Evolutionary conservation across 345 rosid genomes (phyloP), one percentile per base, ranked within the genome.

Genomic region (Boechera retrofracta): DNA sequence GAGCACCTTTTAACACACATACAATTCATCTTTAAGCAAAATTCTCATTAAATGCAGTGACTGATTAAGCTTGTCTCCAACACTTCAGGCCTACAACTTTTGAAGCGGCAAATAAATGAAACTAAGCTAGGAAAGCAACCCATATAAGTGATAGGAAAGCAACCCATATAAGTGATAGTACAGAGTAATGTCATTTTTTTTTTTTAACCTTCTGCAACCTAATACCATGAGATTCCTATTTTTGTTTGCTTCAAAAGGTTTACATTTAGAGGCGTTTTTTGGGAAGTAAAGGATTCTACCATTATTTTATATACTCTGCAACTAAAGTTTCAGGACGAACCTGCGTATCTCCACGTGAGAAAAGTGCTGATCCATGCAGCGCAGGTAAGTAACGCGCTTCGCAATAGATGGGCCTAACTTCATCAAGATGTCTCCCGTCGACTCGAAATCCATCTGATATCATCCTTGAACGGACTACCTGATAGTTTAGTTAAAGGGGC

Each of bases 291-390:
- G 11, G 15, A 1, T 49, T 62, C 32, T 49, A 48, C 68, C 69
- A 61, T 29, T 21, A 71, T 10, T n/a, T 60, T 29, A 16, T 33
- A 9, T 38, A 57, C 60, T 26, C 39, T 33, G 53, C 38, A 48
- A 72, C 58, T 32, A 49, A 61, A 72, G 49, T 58, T 72, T 72
- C 57, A 67, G 42, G 3, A 75, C 81, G 41, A 53, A 89, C 99
- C 94, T 95, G 99, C 1, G 99, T 95, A 74, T 95, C 98, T 69
- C 99, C 99, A 41, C 99, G 98, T 51, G 88, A 84, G 82, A 95
- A 95, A 80, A 95, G 76, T 15, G 99, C 83, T 11, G 99, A 92
- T 72, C 99, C 99, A 85, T 89, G 98, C 82, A 91, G 72, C 44
- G 64, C 68, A 80, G 93, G 97, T 53, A 92, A 74, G 85, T 76